Conservation (phyloP, 1,139 yeast species). For the Saccharomyces hybrid region DNA sequence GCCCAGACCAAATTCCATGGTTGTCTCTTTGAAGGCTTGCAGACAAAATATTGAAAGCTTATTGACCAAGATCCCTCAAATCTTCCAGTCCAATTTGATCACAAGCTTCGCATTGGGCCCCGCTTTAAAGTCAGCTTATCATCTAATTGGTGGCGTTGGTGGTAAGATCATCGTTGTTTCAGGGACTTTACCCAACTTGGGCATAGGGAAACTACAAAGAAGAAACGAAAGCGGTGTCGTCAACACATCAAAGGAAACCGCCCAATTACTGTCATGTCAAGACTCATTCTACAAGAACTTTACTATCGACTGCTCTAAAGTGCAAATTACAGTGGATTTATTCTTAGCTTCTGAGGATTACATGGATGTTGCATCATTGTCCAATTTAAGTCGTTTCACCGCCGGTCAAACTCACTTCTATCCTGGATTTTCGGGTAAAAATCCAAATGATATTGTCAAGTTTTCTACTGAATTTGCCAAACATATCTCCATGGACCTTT, state of each 20-base stretch:
- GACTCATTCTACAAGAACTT: slow-evolving; percentile 86
- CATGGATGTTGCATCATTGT: slow-evolving; percentile 89
- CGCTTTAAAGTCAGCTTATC: slow-evolving; percentile 82
- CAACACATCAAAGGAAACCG: slow-evolving; percentile 81
- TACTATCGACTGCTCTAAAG: slow-evolving; percentile 91
- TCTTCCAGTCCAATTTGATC: slow-evolving; percentile 62
- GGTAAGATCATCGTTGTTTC: slow-evolving; percentile 81
- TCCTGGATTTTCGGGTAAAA: slow-evolving; percentile 87
- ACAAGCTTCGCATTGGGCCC: slow-evolving; percentile 82
- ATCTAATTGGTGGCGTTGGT: slow-evolving; percentile 70
- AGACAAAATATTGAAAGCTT: slow-evolving; percentile 70
- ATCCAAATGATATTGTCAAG: slow-evolving; percentile 77
- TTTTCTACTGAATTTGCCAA: slow-evolving; percentile 81
- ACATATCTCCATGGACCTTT: slow-evolving; percentile 83
- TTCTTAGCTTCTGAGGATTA: slow-evolving; percentile 78
- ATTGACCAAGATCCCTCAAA: slow-evolving; percentile 59
- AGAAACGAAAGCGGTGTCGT: slow-evolving; percentile 75
- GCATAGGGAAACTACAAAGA: slow-evolving; percentile 70
- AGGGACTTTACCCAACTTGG: slow-evolving; percentile 76
- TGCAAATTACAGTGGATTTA: slow-evolving; percentile 86
- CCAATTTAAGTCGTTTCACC: slow-evolving; percentile 85
- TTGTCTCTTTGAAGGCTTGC: slow-evolving; percentile 66
- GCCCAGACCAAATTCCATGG: slow-evolving; percentile 78
- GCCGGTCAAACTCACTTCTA: slow-evolving; percentile 97
- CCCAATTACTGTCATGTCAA: slow-evolving; percentile 64